Evolutionary conservation across 805 yeast species (phyloP).

Genomic region (Kazachstania kunashirensis): DNA sequence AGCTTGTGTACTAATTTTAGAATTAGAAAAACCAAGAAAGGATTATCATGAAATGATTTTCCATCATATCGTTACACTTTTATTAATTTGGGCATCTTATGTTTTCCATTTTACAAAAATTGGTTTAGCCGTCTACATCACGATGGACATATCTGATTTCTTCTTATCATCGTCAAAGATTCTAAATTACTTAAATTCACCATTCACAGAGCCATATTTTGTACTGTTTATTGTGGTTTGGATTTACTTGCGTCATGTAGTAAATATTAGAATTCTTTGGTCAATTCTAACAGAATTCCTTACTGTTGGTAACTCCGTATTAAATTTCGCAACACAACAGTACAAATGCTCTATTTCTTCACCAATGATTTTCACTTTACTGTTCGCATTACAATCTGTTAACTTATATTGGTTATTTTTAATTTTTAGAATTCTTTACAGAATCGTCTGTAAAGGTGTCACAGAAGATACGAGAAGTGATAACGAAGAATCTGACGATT

Average conservation of each 20-base stretch:
- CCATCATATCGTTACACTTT: conserved; percentile 88
- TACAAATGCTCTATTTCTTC: conserved; percentile 95
- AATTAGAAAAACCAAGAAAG: conserved; percentile 89
- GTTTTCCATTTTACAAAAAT: conserved; percentile 94
- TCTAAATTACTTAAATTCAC: conserved; percentile 73
- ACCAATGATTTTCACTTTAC: conserved; percentile 72
- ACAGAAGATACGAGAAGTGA: conserved; percentile 82
- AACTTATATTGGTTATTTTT: conserved; percentile 82
- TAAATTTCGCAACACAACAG: conserved; percentile 84
- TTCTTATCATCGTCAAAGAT: conserved; percentile 77
- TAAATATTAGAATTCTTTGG: conserved; percentile 73
- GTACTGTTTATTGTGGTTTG: conserved; percentile 60
- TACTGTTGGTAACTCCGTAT: conserved; percentile 70
- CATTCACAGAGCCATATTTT: conserved; percentile 55
- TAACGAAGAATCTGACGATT: conserved; percentile 37
- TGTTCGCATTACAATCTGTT: conserved; percentile 74
- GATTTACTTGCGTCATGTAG: conserved; percentile 82
- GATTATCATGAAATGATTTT: conserved; percentile 84
- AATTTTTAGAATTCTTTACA: conserved; percentile 65
- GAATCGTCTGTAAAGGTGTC: conserved; percentile 51
- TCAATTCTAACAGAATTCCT: conserved; percentile 78
- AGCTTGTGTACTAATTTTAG: conserved; percentile 69
- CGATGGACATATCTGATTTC: conserved; percentile 94
- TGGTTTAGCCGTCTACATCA: conserved; percentile 81
- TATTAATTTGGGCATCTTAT: conserved; percentile 77